Base-by-base conservation (phyloP, 148 eudicot species). In the Simmondsia chinensis region DNA sequence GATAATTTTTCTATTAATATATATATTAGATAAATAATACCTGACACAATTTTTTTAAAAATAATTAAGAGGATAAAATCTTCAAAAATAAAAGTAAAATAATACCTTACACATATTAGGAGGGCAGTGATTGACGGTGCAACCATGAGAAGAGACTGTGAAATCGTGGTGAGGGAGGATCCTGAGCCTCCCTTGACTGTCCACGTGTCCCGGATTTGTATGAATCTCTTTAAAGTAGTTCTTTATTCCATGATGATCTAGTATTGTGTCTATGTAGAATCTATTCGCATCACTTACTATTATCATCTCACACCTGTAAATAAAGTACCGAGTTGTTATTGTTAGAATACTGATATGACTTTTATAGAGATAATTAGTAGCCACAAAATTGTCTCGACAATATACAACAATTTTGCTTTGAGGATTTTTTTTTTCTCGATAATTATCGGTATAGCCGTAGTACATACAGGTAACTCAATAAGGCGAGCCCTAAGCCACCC, bases 51-150 rank as follows among this genome's bases (percentile, higher is more conserved):
- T 51, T 42, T 2, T 23, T 6, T 17, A 7, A 48, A 7, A 7
- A 33, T 9, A 5, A 5, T 17, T 14, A 2, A 20, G 9, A 1
- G 23, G 3, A 37, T 8, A 14, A 9, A 31, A 15, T 23, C 4
- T 4, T 1, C 2, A 5, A 24, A 28, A n/a, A 32, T 16, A 15
- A 5, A 10, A 39, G 28, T 7, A 1, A 7, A 25, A 12, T 1
- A 14, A 16, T 68, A 80, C 97, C 95, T 91, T 91, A 75, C 99
- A 91, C 99, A 91, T 82, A 56, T 91, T 91, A 20, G 95, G 99
- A 60, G 99, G 99, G 56, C 99, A 91, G 25, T 58, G 69, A 22
- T 15, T 38, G 63, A 86, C 76, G 32, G 69, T 68, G 52, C 95
- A 85, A 22, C 85, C 82, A 68, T 85, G 94, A 49, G 80, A 46